Evolutionary conservation across 2,329 filamentous ascomycete species (phyloP).

Genomic region (Karstenula rhodostoma): DNA sequence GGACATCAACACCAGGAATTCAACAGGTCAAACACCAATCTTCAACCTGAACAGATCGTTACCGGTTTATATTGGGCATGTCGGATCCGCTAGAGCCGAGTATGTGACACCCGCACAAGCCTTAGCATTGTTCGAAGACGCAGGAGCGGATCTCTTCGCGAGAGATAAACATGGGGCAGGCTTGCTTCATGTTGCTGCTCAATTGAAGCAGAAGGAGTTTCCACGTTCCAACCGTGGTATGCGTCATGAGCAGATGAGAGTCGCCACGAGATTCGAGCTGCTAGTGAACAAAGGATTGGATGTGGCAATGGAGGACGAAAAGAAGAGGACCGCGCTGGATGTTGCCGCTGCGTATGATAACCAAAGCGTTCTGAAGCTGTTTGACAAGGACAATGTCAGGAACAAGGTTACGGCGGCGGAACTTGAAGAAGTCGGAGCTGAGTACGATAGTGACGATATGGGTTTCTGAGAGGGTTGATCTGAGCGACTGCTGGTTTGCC

Average conservation of each 20-base stretch:
- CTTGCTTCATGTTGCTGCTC: conserved; percentile 18
- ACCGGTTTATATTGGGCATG: background rate
- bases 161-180: conserved; percentile 9
- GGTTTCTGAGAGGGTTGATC: background rate
- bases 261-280: conserved; percentile 16
- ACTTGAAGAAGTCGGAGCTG: background rate
- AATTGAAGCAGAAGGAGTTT: background rate
- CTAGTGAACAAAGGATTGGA: conserved; percentile 24
- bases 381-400: conserved; percentile 13
- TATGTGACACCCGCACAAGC: background rate
- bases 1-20: conserved; percentile 25
- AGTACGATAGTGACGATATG: background rate
- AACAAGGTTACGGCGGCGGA: background rate
- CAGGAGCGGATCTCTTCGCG: conserved; percentile 18
- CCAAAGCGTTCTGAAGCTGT: conserved; percentile 22
- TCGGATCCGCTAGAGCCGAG: background rate
- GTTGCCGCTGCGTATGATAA: conserved; percentile 24
- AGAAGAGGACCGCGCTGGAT: conserved; percentile 26
- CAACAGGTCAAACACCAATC: conserved; percentile 24
- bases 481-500: too few species aligned
- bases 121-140: conserved; percentile 9
- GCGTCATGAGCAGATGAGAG: background rate
- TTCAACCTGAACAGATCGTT: conserved; percentile 19
- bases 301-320: conserved; percentile 21
- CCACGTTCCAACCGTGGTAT: too few species aligned